Evolutionary conservation across 192 early-diverging fungal species (phyloP).

Genomic region (Diversispora epigaea): DNA sequence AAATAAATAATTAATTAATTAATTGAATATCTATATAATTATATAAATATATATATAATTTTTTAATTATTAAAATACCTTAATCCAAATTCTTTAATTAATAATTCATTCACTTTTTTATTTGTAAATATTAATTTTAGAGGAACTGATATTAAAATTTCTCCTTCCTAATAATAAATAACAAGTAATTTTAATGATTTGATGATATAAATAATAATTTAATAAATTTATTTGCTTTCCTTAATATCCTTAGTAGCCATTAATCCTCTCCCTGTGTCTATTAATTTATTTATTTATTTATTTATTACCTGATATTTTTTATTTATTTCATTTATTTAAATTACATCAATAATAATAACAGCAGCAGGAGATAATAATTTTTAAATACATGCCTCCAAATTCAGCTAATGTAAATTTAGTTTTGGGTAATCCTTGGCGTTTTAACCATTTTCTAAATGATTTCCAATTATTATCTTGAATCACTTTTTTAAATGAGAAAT

Average conservation of each 20-base stretch:
- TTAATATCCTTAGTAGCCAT: constrained; percentile 57
- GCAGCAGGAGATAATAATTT: no score
- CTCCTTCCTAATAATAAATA: neutral
- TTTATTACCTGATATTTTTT: no score
- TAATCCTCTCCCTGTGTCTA: constrained; percentile 60
- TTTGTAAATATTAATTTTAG: neutral
- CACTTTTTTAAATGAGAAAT: constrained; percentile 21
- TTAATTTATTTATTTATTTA: no score
- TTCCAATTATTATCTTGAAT: constrained; percentile 50
- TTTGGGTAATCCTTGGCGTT: constrained; percentile 46
- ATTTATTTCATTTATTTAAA: no score
- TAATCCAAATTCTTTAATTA: neutral
- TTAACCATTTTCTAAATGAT: constrained; percentile 52
- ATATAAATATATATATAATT: no score
- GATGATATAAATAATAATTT: neutral
- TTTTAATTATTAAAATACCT: neutral
- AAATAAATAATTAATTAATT: no score
- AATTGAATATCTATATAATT: no score
- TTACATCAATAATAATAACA: no score
- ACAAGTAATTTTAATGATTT: no score
- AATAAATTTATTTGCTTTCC: constrained; percentile 29
- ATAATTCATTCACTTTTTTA: neutral
- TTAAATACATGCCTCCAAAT: constrained; percentile 50
- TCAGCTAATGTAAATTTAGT: constrained; percentile 56
- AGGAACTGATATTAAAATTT: neutral